These are phyloP conservation scores for Kingdonia uniflora DNA, from an alignment of 164 flowering plant species.

Conservation along the genomic window DNA sequence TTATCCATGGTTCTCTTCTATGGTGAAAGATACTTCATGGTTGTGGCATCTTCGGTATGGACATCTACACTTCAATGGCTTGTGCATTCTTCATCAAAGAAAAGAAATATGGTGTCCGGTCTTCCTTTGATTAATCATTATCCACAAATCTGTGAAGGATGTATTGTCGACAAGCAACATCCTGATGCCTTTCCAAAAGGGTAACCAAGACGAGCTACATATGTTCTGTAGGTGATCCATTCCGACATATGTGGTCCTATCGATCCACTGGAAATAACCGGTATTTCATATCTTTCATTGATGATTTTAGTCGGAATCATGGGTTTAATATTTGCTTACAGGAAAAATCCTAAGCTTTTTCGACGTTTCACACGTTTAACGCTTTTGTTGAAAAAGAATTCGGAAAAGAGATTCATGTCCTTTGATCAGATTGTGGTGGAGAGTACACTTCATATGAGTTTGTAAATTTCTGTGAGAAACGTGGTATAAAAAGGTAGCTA, in stretches of 20 bases:
- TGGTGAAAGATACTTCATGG: not conserved
- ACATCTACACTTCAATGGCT: not conserved
- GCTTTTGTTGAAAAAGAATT: not conserved
- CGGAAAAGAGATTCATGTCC: no score
- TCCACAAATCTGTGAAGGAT: not conserved
- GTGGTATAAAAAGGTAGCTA: no score
- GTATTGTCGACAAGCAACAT: slow-evolving; percentile 1
- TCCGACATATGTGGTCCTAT: no score
- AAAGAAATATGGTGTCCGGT: not conserved
- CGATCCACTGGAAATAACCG: not conserved
- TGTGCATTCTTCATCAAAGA: not conserved
- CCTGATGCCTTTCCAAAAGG: not conserved
- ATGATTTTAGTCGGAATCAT: not conserved
- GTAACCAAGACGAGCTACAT: no score
- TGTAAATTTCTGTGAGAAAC: not conserved
- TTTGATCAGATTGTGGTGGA: not conserved
- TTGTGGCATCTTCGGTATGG: slow-evolving; percentile 3
- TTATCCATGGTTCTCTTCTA: not conserved
- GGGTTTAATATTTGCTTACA: not conserved
- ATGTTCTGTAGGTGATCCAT: not conserved
- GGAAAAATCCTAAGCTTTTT: no score
- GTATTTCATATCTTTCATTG: not conserved
- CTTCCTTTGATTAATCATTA: not conserved
- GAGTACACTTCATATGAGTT: not conserved
- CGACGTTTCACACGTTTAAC: not conserved